Evolutionary conservation across 495 filamentous ascomycete species (phyloP).

Genomic region (Penicillium paradoxum): DNA sequence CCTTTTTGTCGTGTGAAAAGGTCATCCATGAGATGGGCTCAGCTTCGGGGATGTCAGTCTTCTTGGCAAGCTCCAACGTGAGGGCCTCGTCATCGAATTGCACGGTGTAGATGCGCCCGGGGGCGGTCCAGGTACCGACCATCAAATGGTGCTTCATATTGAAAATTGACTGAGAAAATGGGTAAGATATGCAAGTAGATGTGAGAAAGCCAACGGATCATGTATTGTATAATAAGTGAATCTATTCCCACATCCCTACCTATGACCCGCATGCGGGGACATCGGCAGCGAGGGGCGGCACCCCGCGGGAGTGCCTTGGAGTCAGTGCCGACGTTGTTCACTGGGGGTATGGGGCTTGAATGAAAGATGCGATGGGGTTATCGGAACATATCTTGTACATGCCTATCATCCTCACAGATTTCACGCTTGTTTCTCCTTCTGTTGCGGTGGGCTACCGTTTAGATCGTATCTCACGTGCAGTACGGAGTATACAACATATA

Average conservation of each 20-base stretch:
- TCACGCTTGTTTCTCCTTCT: no score
- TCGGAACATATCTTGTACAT: no score
- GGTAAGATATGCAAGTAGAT: conserved; percentile 9
- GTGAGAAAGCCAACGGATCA: conserved; percentile 8
- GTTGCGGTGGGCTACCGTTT: no score
- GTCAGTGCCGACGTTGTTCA: conserved; percentile 9
- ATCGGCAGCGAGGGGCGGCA: conserved; percentile 10
- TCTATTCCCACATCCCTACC: no score
- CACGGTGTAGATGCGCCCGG: conserved; percentile 80
- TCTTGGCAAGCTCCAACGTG: conserved; percentile 66
- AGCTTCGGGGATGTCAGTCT: conserved; percentile 69
- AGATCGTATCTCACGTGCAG: no score
- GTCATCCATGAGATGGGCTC: conserved; percentile 91
- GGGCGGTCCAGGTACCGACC: conserved; percentile 79
- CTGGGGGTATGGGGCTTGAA: no score
- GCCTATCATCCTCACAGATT: no score
- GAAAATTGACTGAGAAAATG: conserved; percentile 17
- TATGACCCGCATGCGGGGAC: conserved; percentile 2
- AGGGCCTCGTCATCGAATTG: conserved; percentile 74
- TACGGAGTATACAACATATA: no score
- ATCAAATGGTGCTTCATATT: conserved; percentile 76
- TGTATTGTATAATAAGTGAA: no score
- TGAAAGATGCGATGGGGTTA: no score
- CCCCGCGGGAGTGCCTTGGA: not conserved
- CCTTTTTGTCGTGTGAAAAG: conserved; percentile 75